Conservation (phyloP, 2,329 filamentous ascomycete genomes). For the Microascus cirrosus region DNA sequence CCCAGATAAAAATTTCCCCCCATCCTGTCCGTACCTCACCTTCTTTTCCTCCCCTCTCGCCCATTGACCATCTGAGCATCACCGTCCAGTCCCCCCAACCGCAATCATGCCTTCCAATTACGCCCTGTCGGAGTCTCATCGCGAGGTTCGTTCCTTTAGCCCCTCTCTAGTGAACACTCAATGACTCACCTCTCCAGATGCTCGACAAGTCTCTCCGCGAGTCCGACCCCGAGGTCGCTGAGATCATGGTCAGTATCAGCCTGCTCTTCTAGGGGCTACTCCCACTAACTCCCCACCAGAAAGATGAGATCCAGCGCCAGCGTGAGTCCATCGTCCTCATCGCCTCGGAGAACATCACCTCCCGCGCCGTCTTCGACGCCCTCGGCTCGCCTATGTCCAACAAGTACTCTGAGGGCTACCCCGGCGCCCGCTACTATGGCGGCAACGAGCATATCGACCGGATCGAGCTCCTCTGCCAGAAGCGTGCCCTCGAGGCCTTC, state of each 20-base stretch:
- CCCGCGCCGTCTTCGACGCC: constrained; percentile 93
- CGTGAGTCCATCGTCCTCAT: constrained; percentile 98
- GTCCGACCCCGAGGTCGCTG: constrained; percentile 84
- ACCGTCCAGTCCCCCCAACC: constrained; percentile 5
- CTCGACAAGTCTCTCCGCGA: constrained; percentile 92
- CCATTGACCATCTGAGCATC: constrained; percentile 1
- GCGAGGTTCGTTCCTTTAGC: constrained; percentile 30
- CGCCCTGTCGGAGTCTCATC: constrained; percentile 42
- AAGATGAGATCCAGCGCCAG: constrained; percentile 91
- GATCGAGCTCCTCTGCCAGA: constrained; percentile 91
- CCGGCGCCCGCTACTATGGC: constrained; percentile 96
- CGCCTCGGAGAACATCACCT: constrained; percentile 98
- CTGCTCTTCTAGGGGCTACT: neutral
- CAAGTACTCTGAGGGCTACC: constrained; percentile 99
- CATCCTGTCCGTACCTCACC: neutral
- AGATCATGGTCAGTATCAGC: constrained; percentile 71
- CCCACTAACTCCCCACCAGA: constrained; percentile 31
- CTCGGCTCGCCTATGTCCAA: constrained; percentile 92
- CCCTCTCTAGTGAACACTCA: constrained; percentile 1
- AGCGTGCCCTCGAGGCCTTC: constrained; percentile 85
- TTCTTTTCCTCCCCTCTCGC: constrained; percentile 3
- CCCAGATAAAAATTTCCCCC: neutral
- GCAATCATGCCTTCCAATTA: constrained; percentile 31
- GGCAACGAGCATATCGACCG: constrained; percentile 98
- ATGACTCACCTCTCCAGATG: constrained; percentile 45